A percentile compares a stretch with the other conserved stretches of the same genome.
These are phyloP conservation scores for Diaporthe amygdali DNA, from an alignment of 2,329 filamentous ascomycete genomes.

Conservation along the genomic window DNA sequence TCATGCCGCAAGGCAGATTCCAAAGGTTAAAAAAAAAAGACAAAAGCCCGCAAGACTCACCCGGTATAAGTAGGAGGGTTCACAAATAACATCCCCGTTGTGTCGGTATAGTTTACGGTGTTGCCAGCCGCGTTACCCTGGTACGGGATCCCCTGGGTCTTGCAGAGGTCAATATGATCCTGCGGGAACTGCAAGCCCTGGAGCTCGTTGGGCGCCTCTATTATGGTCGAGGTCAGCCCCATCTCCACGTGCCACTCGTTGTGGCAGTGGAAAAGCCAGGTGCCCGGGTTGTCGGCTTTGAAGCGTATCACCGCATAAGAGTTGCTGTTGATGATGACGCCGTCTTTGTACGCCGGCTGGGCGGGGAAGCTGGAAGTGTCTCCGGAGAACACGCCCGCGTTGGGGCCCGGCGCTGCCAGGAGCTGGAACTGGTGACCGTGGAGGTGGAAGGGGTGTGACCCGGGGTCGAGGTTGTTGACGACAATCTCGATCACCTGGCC, in stretches of 20 bases:
- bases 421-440: constrained; percentile 63
- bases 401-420: constrained; percentile 44
- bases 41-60: constrained; percentile 33
- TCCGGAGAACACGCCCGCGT: constrained; percentile 43
- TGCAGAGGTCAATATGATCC: constrained; percentile 58
- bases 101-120: constrained; percentile 58
- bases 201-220: constrained; percentile 65
- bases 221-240: constrained; percentile 59
- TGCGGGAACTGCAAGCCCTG: constrained; percentile 58
- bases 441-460: constrained; percentile 57
- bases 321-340: constrained; percentile 42
- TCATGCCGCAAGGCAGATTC: background rate
- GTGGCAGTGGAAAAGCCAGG: constrained; percentile 64
- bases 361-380: constrained; percentile 33
- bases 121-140: constrained; percentile 74
- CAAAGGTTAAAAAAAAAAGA: background rate
- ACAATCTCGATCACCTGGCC: constrained; percentile 51
- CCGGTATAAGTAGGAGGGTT: constrained; percentile 56
- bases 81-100: constrained; percentile 54
- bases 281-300: constrained; percentile 56
- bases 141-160: constrained; percentile 50
- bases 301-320: constrained; percentile 59
- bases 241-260: constrained; percentile 67
- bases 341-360: constrained; percentile 42
- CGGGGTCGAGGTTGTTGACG: constrained; percentile 54